phyloP scores from a whole-genome alignment of 352 stramenopile species.

The Globisporangium echinulatum region DNA sequence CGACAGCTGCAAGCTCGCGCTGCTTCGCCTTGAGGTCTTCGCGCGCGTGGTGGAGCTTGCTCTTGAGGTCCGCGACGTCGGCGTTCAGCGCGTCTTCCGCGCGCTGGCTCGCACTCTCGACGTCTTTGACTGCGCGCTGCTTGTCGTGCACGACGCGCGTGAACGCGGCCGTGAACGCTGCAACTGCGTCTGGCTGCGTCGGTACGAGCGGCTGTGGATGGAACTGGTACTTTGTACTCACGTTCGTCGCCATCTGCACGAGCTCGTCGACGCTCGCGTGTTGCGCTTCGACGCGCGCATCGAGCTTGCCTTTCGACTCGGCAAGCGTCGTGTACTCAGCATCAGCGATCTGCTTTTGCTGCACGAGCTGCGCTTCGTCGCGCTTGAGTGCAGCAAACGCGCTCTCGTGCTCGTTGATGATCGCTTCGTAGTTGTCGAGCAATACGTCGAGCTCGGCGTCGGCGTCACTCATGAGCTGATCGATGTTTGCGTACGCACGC shows the following conservation, averaged over 20 bases:
- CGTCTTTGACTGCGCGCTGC: slow-evolving; percentile 21
- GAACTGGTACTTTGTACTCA: slow-evolving; percentile 59
- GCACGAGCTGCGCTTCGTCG: slow-evolving; percentile 22
- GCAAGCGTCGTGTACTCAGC: slow-evolving; percentile 30
- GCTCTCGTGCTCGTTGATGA: slow-evolving; percentile 37
- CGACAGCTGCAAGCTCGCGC: slow-evolving; percentile 28
- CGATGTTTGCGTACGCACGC: slow-evolving; percentile 39
- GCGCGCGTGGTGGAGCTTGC: slow-evolving; percentile 40
- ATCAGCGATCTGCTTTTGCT: slow-evolving; percentile 17
- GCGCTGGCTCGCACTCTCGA: slow-evolving; percentile 33
- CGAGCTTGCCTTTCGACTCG: slow-evolving; percentile 33
- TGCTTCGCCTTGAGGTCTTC: slow-evolving; percentile 46
- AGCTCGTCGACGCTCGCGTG: slow-evolving; percentile 32
- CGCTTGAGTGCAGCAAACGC: slow-evolving; percentile 25
- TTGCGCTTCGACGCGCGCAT: slow-evolving; percentile 45
- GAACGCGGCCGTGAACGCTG: slow-evolving; percentile 45
- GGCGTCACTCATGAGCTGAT: slow-evolving; percentile 64
- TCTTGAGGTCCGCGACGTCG: slow-evolving; percentile 41
- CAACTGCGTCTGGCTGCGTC: slow-evolving; percentile 46
- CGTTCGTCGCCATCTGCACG: slow-evolving; percentile 30
- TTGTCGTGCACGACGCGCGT: slow-evolving; percentile 37
- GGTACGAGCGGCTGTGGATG: slow-evolving; percentile 35
- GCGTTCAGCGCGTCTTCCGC: slow-evolving; percentile 39
- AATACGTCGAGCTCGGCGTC: slow-evolving; percentile 52
- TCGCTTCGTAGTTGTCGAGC: slow-evolving; percentile 49